These are phyloP conservation scores for Arctium minus DNA, from an alignment of 129 eudicot genomes.

Conservation along the genomic window DNA sequence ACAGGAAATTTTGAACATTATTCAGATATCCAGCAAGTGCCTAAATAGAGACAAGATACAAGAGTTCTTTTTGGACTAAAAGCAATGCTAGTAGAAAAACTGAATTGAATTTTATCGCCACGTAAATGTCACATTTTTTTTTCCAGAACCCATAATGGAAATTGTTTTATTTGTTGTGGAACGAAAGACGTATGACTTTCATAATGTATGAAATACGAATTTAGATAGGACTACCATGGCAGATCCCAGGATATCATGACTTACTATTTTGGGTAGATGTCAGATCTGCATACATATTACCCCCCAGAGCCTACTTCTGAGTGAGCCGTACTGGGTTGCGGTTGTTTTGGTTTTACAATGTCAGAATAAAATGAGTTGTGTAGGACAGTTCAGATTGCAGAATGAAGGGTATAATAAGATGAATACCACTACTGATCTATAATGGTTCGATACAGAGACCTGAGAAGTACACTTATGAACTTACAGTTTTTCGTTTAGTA, in stretches of 20 bases:
- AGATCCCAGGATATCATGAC: neutral
- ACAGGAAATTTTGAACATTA: neutral
- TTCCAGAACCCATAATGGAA: neutral
- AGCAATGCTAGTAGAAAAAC: neutral
- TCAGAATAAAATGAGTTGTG: neutral
- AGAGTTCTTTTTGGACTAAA: neutral
- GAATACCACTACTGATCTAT: neutral
- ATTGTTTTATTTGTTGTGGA: neutral
- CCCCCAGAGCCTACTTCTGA: neutral
- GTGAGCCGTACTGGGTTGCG: neutral
- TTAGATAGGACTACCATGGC: neutral
- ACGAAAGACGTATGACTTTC: neutral
- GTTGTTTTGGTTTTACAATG: neutral
- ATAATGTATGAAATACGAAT: neutral
- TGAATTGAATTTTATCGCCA: neutral
- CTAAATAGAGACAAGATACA: neutral
- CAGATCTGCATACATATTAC: neutral
- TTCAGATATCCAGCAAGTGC: neutral
- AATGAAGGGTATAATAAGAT: neutral
- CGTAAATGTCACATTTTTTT: neutral
- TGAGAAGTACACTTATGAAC: slow-evolving; percentile 10
- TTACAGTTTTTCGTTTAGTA: slow-evolving; percentile 66
- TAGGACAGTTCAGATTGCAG: neutral
- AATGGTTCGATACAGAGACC: neutral
- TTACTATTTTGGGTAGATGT: neutral